A percentile compares a stretch with the other conserved stretches of the same genome.
These are phyloP conservation scores for Blastobotrys muscicola DNA, from an alignment of 805 yeast genomes.

Conservation along the genomic window DNA sequence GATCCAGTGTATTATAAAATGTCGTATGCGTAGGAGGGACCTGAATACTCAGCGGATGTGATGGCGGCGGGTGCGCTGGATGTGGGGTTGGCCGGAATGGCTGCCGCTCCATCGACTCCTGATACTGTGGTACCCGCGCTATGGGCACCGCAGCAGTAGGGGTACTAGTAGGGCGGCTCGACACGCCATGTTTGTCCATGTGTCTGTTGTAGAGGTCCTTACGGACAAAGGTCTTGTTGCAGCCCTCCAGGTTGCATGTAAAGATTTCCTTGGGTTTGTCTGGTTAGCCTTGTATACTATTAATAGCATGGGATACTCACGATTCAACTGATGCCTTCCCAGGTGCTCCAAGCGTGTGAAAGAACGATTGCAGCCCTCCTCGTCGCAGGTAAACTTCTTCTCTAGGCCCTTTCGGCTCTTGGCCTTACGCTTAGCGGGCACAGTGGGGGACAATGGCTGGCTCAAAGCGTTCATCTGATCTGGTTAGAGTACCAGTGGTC, in stretches of 20 bases:
- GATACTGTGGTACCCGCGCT: not conserved
- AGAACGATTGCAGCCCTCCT: conserved; percentile 14
- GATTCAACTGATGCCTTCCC: conserved; percentile 19
- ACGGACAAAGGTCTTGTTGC: conserved; percentile 24
- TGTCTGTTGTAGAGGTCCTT: conserved; percentile 25
- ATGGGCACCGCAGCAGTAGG: not conserved
- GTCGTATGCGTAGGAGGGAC: not conserved
- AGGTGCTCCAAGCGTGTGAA: conserved; percentile 20
- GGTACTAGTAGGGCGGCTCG: not conserved
- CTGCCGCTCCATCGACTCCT: not conserved
- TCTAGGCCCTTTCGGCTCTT: conserved; percentile 22
- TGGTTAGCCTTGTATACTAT: not conserved
- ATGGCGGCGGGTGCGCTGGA: too few relatives aligned
- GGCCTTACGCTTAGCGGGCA: too few relatives aligned
- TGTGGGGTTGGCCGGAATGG: not conserved
- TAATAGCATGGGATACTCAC: conserved; percentile 6
- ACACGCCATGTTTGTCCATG: conserved; percentile 12
- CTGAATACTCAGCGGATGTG: not conserved
- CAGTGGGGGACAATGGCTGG: too few relatives aligned
- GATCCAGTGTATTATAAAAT: not conserved
- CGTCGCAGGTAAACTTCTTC: conserved; percentile 20
- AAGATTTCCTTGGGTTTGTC: conserved; percentile 12
- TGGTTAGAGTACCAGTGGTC: too few relatives aligned
- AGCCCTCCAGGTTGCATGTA: conserved; percentile 17
- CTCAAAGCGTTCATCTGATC: too few relatives aligned